Base-by-base conservation (phyloP, 164 flowering plant genomes). In the Vitis riparia region DNA sequence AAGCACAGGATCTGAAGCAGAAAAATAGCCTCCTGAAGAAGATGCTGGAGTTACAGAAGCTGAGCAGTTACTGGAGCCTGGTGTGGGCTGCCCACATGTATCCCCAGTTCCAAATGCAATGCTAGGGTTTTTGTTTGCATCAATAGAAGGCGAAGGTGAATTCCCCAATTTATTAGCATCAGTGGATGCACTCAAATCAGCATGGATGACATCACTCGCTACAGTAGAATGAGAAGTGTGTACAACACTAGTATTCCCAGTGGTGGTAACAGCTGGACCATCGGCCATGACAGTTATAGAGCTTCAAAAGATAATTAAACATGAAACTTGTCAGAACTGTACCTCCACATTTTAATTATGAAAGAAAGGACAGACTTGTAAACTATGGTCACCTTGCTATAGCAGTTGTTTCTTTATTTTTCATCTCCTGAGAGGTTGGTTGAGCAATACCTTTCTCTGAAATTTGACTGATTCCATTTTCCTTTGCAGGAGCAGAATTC, bases 1-100 rank as follows among this genome's bases (percentile, higher is more conserved):
- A 9, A 85, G 73, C 1, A 89, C 88, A 67, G 89, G 92, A 84
- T 87, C 89, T 57, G 85, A 85, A 77, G 91, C 76, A 15, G 95
- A 87, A 61, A 88, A 83, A 74, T 83, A 81, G 47, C 84, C 82
- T 61, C 86, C 81, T 29, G 87, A 80, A 55, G 85, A 79, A 74
- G 88, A 73, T 62, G 81, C 73, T 51, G 81, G 72, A 9, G 82
- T 65, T 47, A 59, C 19, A 8, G 79, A 55, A 62, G 62, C 58
- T 14, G 74, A 66, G 37, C 14, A 29, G 53, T 65, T 66, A 58
- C 74, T 72, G 11, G 83, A 67, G 66, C 66, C 76, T 15, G 75
- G 71, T n/a, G 47, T 47, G 37, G 82, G 67, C 55, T 68, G 80
- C 67, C 65, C 78, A 59, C 11, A 61, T 32, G 65, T 13, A 29